Base-by-base conservation (phyloP, 1,139 yeast genomes). In the Candida albicans region DNA sequence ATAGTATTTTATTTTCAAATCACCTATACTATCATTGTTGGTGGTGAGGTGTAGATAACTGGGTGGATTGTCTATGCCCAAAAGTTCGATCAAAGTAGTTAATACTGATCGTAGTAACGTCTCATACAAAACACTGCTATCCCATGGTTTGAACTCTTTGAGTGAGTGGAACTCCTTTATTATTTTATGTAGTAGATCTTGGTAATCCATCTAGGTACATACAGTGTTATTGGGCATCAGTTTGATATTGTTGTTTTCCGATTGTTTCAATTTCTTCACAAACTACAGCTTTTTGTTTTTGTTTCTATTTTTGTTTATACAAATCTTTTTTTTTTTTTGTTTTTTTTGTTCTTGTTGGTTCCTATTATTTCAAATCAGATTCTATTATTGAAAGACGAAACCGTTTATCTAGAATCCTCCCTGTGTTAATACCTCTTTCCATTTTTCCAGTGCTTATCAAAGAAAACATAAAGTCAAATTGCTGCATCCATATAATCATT, bases 151-250 rank as follows among this genome's bases (percentile, higher is more conserved):
- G 39, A 43, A 57, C 10, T 44, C 39, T 44, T 57, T 58, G 13
- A 65, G 55, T 4, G 45, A 31, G 41, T 61, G 59, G 10, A 65
- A 51, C 30, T 61, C 58, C 37, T 56, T 54, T 25, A 65, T 51
- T 2, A 62, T 56, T 27, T 48, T 50, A 37, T 55, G 61, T n/a
- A 65, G 56, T 18, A 58, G 53, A 9, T 54, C 58, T 15, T 41
- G 41, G n/a, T 33, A 29, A 14, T 34, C 37, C 44, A 41, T 41
- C 29, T 13, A 14, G 15, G 24, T 15, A 18, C 31, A 12, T 31
- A 18, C 22, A 9, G 22, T 37, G 27, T 14, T 14, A 18, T 18
- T 18, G 22, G 22, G 22, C 22, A 18, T 18, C 5, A 18, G 22
- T 18, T 18, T 18, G 5, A 5, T 18, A 4, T 18, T 18, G 22